Evolutionary conservation across 306 rosid species (phyloP).

Genomic region (Corylus avellana): DNA sequence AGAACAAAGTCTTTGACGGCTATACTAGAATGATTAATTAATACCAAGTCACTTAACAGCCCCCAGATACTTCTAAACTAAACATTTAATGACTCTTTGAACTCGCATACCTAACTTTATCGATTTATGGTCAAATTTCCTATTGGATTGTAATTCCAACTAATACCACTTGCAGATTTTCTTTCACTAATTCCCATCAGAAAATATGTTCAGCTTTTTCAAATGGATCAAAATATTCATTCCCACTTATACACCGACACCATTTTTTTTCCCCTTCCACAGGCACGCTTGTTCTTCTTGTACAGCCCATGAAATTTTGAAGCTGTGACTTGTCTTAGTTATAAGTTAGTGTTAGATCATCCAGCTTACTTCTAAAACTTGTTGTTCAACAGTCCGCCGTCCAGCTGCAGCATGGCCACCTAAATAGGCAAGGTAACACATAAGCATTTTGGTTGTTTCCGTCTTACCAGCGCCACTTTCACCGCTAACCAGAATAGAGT

Average conservation of each 20-base stretch:
- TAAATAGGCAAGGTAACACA: no score
- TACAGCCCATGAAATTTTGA: neutral
- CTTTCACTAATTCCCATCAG: neutral
- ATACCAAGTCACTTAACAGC: neutral
- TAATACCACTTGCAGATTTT: neutral
- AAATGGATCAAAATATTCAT: neutral
- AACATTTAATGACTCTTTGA: neutral
- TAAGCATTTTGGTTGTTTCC: no score
- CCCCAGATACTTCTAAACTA: neutral
- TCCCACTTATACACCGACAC: neutral
- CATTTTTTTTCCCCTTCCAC: neutral
- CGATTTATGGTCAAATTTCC: neutral
- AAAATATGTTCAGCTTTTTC: neutral
- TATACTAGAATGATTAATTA: neutral
- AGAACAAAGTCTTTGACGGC: neutral
- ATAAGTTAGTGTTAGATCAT: constrained; percentile 33
- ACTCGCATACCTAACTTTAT: neutral
- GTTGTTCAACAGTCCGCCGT: constrained; percentile 79
- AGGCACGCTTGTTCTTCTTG: neutral
- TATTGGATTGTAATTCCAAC: neutral
- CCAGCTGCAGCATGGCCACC: constrained; percentile 60
- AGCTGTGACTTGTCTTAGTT: neutral
- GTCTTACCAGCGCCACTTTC: no score
- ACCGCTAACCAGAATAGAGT: no score
- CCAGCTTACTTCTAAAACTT: constrained; percentile 86